Evolutionary conservation across 2,329 filamentous ascomycete genomes (phyloP).

Genomic region (Aspergillus floridensis): DNA sequence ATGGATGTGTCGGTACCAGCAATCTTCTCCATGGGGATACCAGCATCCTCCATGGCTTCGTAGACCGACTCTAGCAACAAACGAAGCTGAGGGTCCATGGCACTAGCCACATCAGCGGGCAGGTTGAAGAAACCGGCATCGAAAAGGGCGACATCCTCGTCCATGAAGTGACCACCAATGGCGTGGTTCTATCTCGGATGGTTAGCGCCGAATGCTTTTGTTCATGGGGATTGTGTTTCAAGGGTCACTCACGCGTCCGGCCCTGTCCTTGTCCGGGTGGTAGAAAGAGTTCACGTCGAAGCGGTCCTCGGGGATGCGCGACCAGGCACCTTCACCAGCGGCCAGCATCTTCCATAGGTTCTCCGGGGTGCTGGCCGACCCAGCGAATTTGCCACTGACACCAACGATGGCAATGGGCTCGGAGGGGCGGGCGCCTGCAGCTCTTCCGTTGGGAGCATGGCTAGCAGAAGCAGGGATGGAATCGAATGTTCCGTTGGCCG

Average conservation of each 20-base stretch:
- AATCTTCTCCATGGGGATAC: background rate
- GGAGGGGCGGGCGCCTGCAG: no score
- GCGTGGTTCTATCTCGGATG: no score
- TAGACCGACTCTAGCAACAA: slow-evolving; percentile 26
- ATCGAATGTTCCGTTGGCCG: no score
- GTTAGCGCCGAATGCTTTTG: background rate
- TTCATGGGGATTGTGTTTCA: no score
- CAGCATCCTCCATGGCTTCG: slow-evolving; percentile 42
- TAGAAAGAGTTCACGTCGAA: slow-evolving; percentile 23
- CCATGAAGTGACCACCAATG: slow-evolving; percentile 15
- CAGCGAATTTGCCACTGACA: slow-evolving; percentile 24
- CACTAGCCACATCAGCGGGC: slow-evolving; percentile 18
- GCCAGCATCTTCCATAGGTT: slow-evolving; percentile 24
- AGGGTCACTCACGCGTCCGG: background rate
- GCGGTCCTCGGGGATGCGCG: slow-evolving; percentile 19
- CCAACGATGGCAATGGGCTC: slow-evolving; percentile 30
- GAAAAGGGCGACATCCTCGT: slow-evolving; percentile 20
- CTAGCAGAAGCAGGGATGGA: no score
- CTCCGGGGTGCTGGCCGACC: slow-evolving; percentile 17
- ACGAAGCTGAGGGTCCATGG: slow-evolving; percentile 26
- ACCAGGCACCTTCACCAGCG: slow-evolving; percentile 8
- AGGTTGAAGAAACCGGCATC: slow-evolving; percentile 28
- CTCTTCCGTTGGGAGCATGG: no score
- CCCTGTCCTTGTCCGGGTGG: slow-evolving; percentile 20
- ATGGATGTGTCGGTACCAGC: background rate